Conservation (phyloP, 768 basidiomycete genomes). For the Mycena maculata region DNA sequence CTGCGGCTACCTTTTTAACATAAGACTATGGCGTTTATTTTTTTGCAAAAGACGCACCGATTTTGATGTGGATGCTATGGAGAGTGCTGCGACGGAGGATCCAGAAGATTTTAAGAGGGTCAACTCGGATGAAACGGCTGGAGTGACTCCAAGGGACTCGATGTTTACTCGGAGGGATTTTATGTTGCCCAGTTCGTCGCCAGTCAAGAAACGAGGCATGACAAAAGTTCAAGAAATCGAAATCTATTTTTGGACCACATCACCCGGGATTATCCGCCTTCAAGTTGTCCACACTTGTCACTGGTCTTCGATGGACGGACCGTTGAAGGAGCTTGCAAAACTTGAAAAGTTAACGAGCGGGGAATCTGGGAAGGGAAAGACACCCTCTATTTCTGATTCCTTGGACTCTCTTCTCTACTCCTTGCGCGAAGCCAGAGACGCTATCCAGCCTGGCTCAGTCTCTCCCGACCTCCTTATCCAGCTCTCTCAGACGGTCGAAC, state of each 20-base stretch:
- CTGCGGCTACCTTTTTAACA: slow-evolving; percentile 75
- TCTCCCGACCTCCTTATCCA: slow-evolving; percentile 61
- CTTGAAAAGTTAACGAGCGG: slow-evolving; percentile 71
- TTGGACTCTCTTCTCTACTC: slow-evolving; percentile 72
- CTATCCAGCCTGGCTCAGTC: slow-evolving; percentile 57
- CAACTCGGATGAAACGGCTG: slow-evolving; percentile 42
- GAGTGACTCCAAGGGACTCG: slow-evolving; percentile 65
- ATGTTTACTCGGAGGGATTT: slow-evolving; percentile 73
- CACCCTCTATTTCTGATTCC: slow-evolving; percentile 65
- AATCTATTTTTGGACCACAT: neutral
- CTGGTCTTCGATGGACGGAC: slow-evolving; percentile 67
- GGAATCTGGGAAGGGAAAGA: slow-evolving; percentile 61
- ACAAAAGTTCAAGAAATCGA: neutral
- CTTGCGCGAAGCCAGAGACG: slow-evolving; percentile 66
- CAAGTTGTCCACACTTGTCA: neutral
- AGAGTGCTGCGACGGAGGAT: slow-evolving; percentile 47
- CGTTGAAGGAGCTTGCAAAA: slow-evolving; percentile 83
- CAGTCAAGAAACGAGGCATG: slow-evolving; percentile 79
- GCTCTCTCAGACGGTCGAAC: slow-evolving; percentile 70
- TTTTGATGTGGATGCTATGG: slow-evolving; percentile 44
- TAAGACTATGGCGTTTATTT: slow-evolving; percentile 25
- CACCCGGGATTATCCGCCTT: neutral
- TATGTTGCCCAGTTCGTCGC: slow-evolving; percentile 83
- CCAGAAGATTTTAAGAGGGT: slow-evolving; percentile 48
- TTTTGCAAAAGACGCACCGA: slow-evolving; percentile 50